Base-by-base conservation (phyloP, 1,139 yeast genomes). In the Candida sanyaensis region DNA sequence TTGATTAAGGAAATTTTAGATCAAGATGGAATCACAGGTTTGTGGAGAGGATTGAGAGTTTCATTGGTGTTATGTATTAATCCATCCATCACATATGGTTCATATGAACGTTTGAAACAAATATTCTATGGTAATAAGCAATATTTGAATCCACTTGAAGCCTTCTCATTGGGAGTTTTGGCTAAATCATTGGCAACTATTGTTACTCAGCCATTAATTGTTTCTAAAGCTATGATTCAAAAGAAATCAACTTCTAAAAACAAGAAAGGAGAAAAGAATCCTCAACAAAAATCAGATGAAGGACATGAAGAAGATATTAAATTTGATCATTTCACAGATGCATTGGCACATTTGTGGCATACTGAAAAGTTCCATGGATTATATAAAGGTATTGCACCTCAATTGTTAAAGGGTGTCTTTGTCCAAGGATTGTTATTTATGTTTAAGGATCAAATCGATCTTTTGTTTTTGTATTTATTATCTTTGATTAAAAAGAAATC, bases 61-160 rank as follows among this genome's bases (percentile, higher is more conserved):
- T 84, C 91, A 10, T 68, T 89, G 59, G 88, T 89, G 5, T 77
- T 89, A 46, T 89, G 95, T 34, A 74, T 86, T 51, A 89, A 89
- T 68, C 96, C 96, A 5, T 85, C 96, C 38, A 89, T 89, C 62
- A 89, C 96, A 5, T 90, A 88, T 64, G 96, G 96, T 5, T 78
- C 91, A 2, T 87, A 83, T 64, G 93, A 88, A 64, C 78, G 90
- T 54, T 74, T 89, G 57, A 84, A 80, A 63, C 75, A 74, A 47
- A 57, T 80, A 4, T 58, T 87, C 42, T 86, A 75, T 62, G 76
- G 75, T 17, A 59, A 55, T 50, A 75, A 77, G 61, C 61, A 70
- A 47, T 67, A 67, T 56, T 73, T 89, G 56, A 73, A 80, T 10
- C 88, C 95, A 5, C 70, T 77, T 50, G 88, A 88, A 64, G 82